phyloP scores from a whole-genome alignment of 306 rosid species.

The Styphnolobium japonicum region DNA sequence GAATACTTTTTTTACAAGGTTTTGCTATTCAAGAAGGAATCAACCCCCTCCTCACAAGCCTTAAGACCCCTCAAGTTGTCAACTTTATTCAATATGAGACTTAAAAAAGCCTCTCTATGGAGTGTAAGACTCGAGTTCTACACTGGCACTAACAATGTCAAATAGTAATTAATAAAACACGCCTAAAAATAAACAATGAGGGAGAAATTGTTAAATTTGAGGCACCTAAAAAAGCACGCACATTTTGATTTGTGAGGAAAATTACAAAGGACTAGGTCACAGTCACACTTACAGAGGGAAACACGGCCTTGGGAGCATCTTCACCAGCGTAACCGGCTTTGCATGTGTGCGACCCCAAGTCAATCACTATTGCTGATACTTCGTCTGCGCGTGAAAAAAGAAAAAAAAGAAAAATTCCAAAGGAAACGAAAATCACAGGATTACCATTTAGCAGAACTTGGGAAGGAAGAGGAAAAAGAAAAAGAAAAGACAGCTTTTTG shows the following conservation, averaged over 20 bases:
- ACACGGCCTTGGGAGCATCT: conserved; percentile 84
- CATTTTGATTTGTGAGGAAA: not conserved
- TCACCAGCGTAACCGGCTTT: conserved; percentile 87
- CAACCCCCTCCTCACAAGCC: not conserved
- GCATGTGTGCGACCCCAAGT: conserved; percentile 81
- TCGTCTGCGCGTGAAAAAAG: conserved; percentile 42
- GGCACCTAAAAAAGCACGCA: not conserved
- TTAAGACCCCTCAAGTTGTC: not conserved
- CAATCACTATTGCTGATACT: conserved; percentile 74
- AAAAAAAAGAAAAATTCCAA: not conserved
- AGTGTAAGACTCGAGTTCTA: not conserved
- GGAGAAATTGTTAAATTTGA: not conserved
- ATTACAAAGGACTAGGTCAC: not conserved
- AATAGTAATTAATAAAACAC: not conserved
- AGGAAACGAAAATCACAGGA: not conserved
- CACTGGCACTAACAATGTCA: not conserved
- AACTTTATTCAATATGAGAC: not conserved
- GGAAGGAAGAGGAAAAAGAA: not conserved
- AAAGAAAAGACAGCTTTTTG: not conserved
- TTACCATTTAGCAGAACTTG: not conserved
- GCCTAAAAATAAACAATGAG: not conserved
- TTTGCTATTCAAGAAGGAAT: not conserved
- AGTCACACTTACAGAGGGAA: conserved; percentile 54
- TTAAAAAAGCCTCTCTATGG: not conserved
- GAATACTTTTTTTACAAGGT: too few species aligned